Percentiles rank a stretch among this genome's conserved stretches.
Conservation (phyloP, 306 rosid genomes). For the Casuarina equisetifolia region DNA sequence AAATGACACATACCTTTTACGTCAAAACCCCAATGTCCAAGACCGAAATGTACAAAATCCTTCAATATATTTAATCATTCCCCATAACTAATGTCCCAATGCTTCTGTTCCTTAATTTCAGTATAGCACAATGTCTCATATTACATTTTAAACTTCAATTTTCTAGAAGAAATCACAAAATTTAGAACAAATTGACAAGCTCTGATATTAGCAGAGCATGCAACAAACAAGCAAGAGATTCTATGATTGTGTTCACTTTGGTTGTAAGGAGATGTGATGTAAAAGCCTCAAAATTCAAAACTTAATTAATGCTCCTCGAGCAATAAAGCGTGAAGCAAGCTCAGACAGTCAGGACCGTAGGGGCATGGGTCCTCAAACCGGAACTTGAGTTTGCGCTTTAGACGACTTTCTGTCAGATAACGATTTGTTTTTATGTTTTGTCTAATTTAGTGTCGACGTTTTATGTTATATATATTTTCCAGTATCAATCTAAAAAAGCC, state of each 20-base stretch:
- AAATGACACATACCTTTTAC: conserved; percentile 59
- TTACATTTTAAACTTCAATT: neutral
- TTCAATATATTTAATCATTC: conserved; percentile 78
- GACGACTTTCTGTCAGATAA: too few relatives aligned
- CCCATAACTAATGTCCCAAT: conserved; percentile 93
- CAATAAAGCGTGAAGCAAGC: conserved; percentile 83
- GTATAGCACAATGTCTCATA: conserved; percentile 41
- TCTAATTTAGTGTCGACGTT: too few relatives aligned
- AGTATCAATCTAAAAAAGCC: too few relatives aligned
- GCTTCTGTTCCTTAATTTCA: conserved; percentile 90
- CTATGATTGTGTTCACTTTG: too few relatives aligned
- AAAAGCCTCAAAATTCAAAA: conserved; percentile 40
- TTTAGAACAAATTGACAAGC: neutral
- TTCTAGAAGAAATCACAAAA: conserved; percentile 3
- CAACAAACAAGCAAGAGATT: too few relatives aligned
- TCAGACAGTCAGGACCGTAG: conserved; percentile 44
- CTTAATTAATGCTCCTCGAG: conserved; percentile 87
- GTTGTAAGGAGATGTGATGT: neutral
- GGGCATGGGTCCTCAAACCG: too few relatives aligned
- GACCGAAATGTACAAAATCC: conserved; percentile 80
- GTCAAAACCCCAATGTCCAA: conserved; percentile 95
- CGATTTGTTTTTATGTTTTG: too few relatives aligned
- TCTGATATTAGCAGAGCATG: neutral
- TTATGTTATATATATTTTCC: too few relatives aligned
- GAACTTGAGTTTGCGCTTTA: too few relatives aligned